Base-by-base conservation (phyloP, 2,329 filamentous ascomycete species). In the Arthroderma sp. region DNA sequence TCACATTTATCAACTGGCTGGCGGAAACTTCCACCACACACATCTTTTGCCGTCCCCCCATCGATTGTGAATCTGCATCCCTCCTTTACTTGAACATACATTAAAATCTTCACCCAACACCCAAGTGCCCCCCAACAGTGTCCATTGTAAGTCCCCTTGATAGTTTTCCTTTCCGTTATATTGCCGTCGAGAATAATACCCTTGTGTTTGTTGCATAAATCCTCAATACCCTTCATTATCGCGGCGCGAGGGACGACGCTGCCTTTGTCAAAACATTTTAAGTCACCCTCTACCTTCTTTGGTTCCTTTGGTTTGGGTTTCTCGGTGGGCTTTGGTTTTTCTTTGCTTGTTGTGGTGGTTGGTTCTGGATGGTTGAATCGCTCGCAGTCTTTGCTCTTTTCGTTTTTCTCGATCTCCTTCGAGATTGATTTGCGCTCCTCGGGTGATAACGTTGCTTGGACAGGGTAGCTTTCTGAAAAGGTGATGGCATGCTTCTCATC, bases 1-100 rank as follows among this genome's bases (percentile, higher is more conserved):
- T 43, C 15, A 10, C 41, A 43, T 7, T 15, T 28, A 22, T 43
- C 41, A n/a, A 29, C 27, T 6, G 33, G 30, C 41, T 43, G n/a
- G 6, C 34, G 22, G 33, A 43, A 38, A 31, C 22, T 31, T 28
- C 34, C 11, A 10, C 32, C 32, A 29, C 41, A 43, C 27, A 29
- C 22, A n/a, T 36, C 41, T 9, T 43, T 22, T 11, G 32, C 8
- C 11, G 8, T 11, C 32, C 11, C 32, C 11, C 8, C 11, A 8
- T 38, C 36, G 22, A 38, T 38, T 15, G 8, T 38, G 10, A 38
- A n/a, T 15, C 8, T 38, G 36, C 36, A 38, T 38, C 36, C 9
- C 9, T 38, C 22, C 9, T 10, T 10, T 15, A 27, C 36, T 27
- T 10, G 8, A 8, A 27, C 36, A 8, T 34, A 11, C 32, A 34